phyloP scores from a whole-genome alignment of 2,329 filamentous ascomycete genomes.

The Teratosphaeria nubilosa region DNA sequence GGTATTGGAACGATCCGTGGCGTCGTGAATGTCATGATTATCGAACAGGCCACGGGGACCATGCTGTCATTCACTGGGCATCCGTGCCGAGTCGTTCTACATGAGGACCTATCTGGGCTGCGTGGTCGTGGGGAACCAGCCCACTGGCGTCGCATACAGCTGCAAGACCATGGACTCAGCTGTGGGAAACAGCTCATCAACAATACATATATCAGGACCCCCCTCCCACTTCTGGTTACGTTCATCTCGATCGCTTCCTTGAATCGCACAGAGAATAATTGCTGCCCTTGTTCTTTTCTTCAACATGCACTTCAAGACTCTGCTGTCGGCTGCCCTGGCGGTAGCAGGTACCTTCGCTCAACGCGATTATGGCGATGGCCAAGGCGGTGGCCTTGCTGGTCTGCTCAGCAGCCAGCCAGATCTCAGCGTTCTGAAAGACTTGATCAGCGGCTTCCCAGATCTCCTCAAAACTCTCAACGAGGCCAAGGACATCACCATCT shows the following conservation, averaged over 20 bases:
- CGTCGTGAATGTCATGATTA: no score
- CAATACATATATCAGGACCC: no score
- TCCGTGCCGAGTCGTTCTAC: no score
- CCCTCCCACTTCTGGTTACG: background rate
- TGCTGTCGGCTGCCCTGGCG: slow-evolving; percentile 28
- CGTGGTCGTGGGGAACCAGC: background rate
- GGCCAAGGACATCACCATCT: slow-evolving; percentile 45
- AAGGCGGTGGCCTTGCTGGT: slow-evolving; percentile 14
- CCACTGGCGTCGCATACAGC: background rate
- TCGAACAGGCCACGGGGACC: no score
- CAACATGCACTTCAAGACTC: slow-evolving; percentile 31
- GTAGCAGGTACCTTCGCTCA: slow-evolving; percentile 26
- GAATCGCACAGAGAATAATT: background rate
- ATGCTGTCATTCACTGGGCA: no score
- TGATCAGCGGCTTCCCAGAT: slow-evolving; percentile 17
- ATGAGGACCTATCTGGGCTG: background rate
- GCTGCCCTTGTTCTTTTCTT: background rate
- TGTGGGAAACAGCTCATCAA: background rate
- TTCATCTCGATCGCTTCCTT: background rate
- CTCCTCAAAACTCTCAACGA: slow-evolving; percentile 29
- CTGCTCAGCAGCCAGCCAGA: slow-evolving; percentile 24
- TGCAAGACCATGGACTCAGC: no score
- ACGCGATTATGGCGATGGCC: slow-evolving; percentile 1
- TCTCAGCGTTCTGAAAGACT: slow-evolving; percentile 27
- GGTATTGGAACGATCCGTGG: no score